phyloP scores from a whole-genome alignment of 1,284 basidiomycete genomes.

The Fistulinella cinereoalba region DNA sequence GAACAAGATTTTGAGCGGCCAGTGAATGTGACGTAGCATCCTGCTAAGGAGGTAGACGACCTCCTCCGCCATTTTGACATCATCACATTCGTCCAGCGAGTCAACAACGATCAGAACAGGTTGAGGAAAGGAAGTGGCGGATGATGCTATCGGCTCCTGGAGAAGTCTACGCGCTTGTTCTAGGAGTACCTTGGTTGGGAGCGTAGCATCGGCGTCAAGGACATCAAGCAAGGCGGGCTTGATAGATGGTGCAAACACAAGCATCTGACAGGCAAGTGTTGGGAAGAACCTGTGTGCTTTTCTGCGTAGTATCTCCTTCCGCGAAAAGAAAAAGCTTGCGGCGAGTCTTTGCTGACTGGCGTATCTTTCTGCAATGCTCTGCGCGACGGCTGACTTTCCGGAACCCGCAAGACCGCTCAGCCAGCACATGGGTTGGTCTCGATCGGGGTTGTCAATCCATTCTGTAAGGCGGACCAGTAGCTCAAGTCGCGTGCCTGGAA shows the following conservation, averaged over 20 bases:
- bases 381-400: conserved; percentile 24
- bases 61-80: conserved; percentile 13
- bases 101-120: conserved; percentile 22
- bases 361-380: conserved; percentile 20
- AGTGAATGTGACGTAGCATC: conserved; percentile 6
- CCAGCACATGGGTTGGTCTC: conserved; percentile 17
- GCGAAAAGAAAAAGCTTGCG: conserved; percentile 27
- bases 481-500: conserved; percentile 22
- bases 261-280: conserved; percentile 17
- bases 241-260: conserved; percentile 15
- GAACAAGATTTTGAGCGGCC: conserved; percentile 18
- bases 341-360: conserved; percentile 14
- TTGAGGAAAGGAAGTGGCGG: conserved; percentile 2
- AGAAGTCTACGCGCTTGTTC: conserved; percentile 20
- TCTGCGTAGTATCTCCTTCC: conserved; percentile 18
- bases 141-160: conserved; percentile 11
- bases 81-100: conserved; percentile 24
- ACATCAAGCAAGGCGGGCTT: conserved; percentile 6
- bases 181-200: conserved; percentile 18
- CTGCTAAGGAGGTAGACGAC: conserved; percentile 13
- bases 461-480: conserved; percentile 11
- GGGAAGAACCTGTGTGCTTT: conserved; percentile 18
- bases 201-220: conserved; percentile 13
- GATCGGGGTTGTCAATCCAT: conserved; percentile 10
- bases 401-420: conserved; percentile 22